Evolutionary conservation across 352 stramenopile genomes (phyloP).

Genomic region (Plasmopara viticola): DNA sequence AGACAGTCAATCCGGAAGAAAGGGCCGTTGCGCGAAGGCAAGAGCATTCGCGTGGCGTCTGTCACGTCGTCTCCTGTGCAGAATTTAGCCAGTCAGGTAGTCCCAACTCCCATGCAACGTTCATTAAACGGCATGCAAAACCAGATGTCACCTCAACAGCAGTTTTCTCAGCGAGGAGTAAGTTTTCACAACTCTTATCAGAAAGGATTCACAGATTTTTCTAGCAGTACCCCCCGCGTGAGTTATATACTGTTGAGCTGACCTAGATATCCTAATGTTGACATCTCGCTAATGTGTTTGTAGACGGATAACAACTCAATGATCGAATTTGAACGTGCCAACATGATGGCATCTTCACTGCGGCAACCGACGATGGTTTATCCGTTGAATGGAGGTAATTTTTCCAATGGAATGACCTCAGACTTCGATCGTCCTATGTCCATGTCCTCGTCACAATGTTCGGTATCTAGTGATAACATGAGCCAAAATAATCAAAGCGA

Average conservation of each 20-base stretch:
- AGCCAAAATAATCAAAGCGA: constrained; percentile 29
- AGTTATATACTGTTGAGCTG: constrained; percentile 13
- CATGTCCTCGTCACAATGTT: constrained; percentile 26
- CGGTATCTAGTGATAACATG: constrained; percentile 23
- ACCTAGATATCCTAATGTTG: not conserved
- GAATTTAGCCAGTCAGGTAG: constrained; percentile 15
- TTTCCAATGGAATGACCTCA: constrained; percentile 25
- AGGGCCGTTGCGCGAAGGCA: constrained; percentile 68
- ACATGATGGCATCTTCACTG: constrained; percentile 35
- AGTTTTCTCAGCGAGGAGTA: constrained; percentile 23
- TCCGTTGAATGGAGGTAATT: constrained; percentile 20
- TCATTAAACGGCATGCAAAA: constrained; percentile 18
- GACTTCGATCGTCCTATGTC: constrained; percentile 30
- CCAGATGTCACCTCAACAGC: constrained; percentile 17
- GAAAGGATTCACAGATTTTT: constrained; percentile 44
- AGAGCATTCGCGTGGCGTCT: constrained; percentile 69
- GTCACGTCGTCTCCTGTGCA: constrained; percentile 40
- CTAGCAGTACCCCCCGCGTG: constrained; percentile 33
- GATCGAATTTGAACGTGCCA: constrained; percentile 47
- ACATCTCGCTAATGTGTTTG: constrained; percentile 6
- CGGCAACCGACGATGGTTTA: constrained; percentile 33
- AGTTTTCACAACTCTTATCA: constrained; percentile 47
- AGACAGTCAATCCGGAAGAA: constrained; percentile 85
- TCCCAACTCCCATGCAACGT: constrained; percentile 11
- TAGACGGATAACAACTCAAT: constrained; percentile 24